Evolutionary conservation across 495 filamentous ascomycete genomes (phyloP).

Genomic region (Hapsidospora chrysogenum): DNA sequence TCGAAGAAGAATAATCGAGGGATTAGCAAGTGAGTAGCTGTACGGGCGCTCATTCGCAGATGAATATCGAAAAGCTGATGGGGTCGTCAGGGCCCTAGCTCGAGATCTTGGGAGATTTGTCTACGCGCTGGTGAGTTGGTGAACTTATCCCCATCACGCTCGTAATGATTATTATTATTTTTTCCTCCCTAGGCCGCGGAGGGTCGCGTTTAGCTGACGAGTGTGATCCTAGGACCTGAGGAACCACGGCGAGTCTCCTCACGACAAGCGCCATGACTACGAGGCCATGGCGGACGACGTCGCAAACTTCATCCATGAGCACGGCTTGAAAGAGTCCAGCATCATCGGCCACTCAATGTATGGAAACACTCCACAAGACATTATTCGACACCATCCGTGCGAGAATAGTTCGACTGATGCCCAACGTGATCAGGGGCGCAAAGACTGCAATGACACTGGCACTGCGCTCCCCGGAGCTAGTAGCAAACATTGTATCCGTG

Average conservation of each 20-base stretch:
- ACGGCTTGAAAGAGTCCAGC: constrained; percentile 50
- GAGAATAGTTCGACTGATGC: no score
- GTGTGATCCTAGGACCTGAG: constrained; percentile 52
- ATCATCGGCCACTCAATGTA: constrained; percentile 95
- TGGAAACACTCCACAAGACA: constrained; percentile 7
- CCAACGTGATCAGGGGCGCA: constrained; percentile 79
- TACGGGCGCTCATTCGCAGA: neutral
- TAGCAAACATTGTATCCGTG: constrained; percentile 60
- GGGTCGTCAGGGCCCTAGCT: constrained; percentile 47
- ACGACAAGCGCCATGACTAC: constrained; percentile 67
- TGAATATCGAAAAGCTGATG: constrained; percentile 5
- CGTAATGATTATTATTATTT: neutral
- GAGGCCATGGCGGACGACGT: constrained; percentile 75
- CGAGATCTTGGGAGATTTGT: constrained; percentile 65
- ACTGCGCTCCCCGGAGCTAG: constrained; percentile 43
- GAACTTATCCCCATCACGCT: no score
- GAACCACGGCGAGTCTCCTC: constrained; percentile 86
- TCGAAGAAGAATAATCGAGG: constrained; percentile 91
- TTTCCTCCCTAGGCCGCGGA: neutral
- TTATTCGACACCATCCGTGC: constrained; percentile 1
- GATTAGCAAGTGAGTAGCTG: constrained; percentile 74
- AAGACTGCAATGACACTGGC: constrained; percentile 88
- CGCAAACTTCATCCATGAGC: constrained; percentile 58
- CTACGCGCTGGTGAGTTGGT: constrained; percentile 56
- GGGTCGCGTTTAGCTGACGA: neutral